Evolutionary conservation across 257 asterid genomes (phyloP), one percentile per base, ranked within the genome.

Genomic region (Striga asiatica): DNA sequence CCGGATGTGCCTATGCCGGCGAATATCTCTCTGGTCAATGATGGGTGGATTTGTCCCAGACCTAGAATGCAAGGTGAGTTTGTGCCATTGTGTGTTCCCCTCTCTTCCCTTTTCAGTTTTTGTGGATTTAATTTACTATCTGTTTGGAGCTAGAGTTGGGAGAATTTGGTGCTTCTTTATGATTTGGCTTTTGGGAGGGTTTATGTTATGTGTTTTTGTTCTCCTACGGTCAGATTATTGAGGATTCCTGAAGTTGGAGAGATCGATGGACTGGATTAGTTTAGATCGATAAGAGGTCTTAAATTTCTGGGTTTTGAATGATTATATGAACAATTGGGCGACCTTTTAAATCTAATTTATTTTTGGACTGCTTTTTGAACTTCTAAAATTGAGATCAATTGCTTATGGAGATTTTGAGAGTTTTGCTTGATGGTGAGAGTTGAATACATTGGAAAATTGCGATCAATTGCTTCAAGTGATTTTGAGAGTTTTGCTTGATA

Each of bases 31-130:
- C 43, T 91, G 60, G 87, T 67, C 0, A 87, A 84, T 66, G 95
- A 91, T 50, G 98, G 96, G 0, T 84, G 89, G 81, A 9, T 70
- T 61, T 91, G 98, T 71, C 79, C 94, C 2, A 51, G 51, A 20
- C 79, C 92, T 37, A 41, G 80, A 24, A 59, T 62, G 71, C 78
- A 66, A 87, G 98, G 98, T 91, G 35, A 24, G 62, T 35, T 20
- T 48, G 32, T 37, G 16, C n/a, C n/a, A n/a, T n/a, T 46, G 4
- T 27, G 0, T 56, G 37, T 27, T 23, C 8, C 4, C 10, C 16
- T 29, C 22, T 38, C 8, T 16, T 27, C 10, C 14, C 29, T 18
- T 39, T 56, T 29, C 7, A 2, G 24, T 2, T 10, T 34, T 29
- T 34, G 8, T 34, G 11, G 11, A 4, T 34, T 34, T 34, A 9